Conservation (phyloP, 306 rosid genomes). For the Dalbergia cochinchinensis region DNA sequence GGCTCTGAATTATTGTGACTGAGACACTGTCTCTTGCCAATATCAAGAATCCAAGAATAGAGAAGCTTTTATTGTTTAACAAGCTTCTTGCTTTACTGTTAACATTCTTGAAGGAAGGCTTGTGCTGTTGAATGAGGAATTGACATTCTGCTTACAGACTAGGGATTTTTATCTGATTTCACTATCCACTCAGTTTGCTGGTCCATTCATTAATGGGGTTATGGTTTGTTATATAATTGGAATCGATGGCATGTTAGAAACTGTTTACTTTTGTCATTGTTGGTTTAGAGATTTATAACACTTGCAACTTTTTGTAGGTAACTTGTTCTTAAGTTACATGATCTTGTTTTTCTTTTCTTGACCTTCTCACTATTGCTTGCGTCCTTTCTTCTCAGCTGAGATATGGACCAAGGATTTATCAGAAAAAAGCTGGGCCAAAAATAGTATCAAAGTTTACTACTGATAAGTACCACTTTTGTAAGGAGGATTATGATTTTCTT, state of each 20-base stretch:
- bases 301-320: not conserved
- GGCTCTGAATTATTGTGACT: no score
- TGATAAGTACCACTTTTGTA: constrained; percentile 74
- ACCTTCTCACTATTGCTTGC: not conserved
- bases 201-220: not conserved
- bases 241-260: constrained; percentile 5
- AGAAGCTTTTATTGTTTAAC: no score
- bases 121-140: no score
- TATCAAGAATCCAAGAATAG: no score
- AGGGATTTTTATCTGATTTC: not conserved
- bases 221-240: not conserved
- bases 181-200: not conserved
- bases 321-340: not conserved
- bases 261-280: not conserved
- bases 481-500: constrained; percentile 74
- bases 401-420: constrained; percentile 82
- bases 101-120: no score
- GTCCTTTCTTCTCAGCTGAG: constrained; percentile 63
- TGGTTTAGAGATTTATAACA: constrained; percentile 24
- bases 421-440: constrained; percentile 60
- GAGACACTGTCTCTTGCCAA: no score
- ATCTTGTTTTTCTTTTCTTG: not conserved
- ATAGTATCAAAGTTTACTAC: constrained; percentile 59
- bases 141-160: not conserved
- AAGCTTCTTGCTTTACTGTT: no score